Evolutionary conservation across 345 rosid species (phyloP), one percentile per base, ranked within the genome.

Genomic region (Pelargonium nanum): DNA sequence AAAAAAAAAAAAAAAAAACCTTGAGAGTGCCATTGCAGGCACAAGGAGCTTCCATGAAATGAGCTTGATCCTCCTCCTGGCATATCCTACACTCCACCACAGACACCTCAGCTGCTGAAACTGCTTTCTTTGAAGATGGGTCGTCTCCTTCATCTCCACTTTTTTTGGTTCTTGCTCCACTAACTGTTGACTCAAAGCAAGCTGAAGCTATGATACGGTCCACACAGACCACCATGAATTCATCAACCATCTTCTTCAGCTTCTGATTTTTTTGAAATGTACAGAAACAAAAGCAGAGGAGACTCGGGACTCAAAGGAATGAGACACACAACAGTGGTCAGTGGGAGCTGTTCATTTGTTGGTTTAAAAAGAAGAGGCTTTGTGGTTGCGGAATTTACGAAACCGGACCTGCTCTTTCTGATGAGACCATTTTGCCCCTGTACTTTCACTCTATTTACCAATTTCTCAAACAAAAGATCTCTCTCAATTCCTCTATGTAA

Each of bases 11-110:
- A 19, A 28, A 52, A 9, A 26, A 6, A 69, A 84, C 86, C 89
- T 84, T 84, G 67, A 84, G 83, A 58, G 81, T 79, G 69, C 89
- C 89, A 66, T 70, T 77, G 23, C 89, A 84, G 59, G 84, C 80
- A 67, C 86, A 84, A 55, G 89, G 89, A 76, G 80, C 72, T 60
- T 84, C 89, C 86, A 81, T 66, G 19, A 69, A 67, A 26, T 25
- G 62, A 1, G 63, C 67, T 4, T 81, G 72, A 61, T 74, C 86
- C 56, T 81, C 89, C 65, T 84, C 89, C 62, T 84, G 89, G 62
- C 89, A 84, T 68, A 84, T 84, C 69, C 89, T 74, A 53, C 89
- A 84, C 76, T 84, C 89, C 64, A 74, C 78, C 70, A 69, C 16
- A 40, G 16, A 15, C 48, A 40, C 15, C 6, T 40, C 48, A 40